phyloP scores from a whole-genome alignment of 129 eudicot genomes.

The Cynara cardunculus region DNA sequence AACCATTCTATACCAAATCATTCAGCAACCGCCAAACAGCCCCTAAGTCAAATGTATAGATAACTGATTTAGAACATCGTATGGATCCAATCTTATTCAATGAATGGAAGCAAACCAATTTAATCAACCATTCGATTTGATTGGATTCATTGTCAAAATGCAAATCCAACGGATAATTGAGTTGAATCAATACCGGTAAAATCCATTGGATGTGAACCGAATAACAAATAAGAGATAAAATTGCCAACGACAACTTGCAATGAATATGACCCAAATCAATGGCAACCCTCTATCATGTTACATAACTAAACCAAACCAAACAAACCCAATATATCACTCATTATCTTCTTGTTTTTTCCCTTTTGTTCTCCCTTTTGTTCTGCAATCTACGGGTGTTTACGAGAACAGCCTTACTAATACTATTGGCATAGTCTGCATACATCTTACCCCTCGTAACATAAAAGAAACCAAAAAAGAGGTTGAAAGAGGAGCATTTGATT shows the following conservation, averaged over 20 bases:
- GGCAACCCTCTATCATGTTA: neutral
- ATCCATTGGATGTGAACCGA: neutral
- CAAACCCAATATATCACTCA: neutral
- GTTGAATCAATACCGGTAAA: too few species aligned
- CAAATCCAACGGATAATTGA: neutral
- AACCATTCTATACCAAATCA: too few species aligned
- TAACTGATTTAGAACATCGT: neutral
- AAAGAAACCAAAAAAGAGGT: neutral
- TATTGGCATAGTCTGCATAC: too few species aligned
- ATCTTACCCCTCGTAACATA: too few species aligned
- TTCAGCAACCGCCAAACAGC: too few species aligned
- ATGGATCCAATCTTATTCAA: neutral
- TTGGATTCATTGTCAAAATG: neutral
- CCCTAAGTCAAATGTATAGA: neutral
- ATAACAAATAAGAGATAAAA: neutral
- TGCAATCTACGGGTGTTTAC: too few species aligned
- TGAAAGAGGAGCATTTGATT: neutral
- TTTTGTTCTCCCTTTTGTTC: too few species aligned
- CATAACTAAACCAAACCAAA: neutral
- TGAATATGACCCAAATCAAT: neutral
- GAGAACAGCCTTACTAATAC: too few species aligned
- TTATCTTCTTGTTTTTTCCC: too few species aligned
- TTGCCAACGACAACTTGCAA: neutral
- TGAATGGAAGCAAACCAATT: neutral
- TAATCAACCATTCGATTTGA: neutral